phyloP scores from a whole-genome alignment of 495 filamentous ascomycete species.

The Cercophora sp. region DNA sequence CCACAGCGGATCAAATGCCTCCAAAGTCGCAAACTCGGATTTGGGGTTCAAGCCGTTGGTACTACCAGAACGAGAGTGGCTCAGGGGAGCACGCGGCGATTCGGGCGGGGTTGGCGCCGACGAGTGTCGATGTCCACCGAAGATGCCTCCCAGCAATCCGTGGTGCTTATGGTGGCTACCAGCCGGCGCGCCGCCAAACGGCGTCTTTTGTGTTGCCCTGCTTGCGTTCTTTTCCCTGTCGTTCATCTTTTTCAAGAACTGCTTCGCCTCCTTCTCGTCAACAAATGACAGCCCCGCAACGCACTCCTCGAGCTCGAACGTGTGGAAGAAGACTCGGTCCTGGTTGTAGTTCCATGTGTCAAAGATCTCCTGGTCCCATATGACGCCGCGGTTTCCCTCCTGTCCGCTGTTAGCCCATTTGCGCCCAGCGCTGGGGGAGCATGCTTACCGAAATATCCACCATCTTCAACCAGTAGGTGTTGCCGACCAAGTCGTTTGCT shows the following conservation, averaged over 20 bases:
- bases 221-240: constrained; percentile 90
- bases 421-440: neutral
- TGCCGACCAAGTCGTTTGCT: constrained; percentile 87
- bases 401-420: constrained; percentile 34
- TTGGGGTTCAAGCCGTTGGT: constrained; percentile 33
- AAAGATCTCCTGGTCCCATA: constrained; percentile 98
- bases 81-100: constrained; percentile 45
- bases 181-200: constrained; percentile 62
- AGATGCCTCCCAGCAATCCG: constrained; percentile 58
- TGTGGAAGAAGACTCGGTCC: constrained; percentile 94
- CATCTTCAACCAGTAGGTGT: constrained; percentile 95
- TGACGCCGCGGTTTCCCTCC: constrained; percentile 78
- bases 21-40: constrained; percentile 62
- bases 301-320: constrained; percentile 90
- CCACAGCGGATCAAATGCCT: constrained; percentile 79
- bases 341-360: constrained; percentile 92
- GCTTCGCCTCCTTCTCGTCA: constrained; percentile 94
- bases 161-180: constrained; percentile 38
- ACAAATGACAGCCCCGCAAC: constrained; percentile 85
- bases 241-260: constrained; percentile 91
- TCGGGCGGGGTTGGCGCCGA: constrained; percentile 56
- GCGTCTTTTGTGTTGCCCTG: constrained; percentile 73
- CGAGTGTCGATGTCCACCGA: constrained; percentile 66
- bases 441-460: constrained; percentile 87
- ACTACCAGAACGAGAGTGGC: constrained; percentile 47